Base-by-base conservation (phyloP, 805 yeast species). In the Suhomyces sp. region DNA sequence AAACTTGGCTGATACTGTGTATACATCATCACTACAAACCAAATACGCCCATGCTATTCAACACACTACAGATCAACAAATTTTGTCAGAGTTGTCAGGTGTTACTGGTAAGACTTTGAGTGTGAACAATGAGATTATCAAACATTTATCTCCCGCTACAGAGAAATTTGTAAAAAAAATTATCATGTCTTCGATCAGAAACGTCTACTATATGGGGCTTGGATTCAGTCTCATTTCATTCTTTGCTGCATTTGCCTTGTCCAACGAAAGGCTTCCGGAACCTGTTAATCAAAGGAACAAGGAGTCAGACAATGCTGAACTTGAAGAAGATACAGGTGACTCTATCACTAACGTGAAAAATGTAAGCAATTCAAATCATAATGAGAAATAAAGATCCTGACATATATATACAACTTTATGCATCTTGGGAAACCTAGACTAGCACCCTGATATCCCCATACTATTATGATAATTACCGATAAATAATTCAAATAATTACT, bases 261-360 rank as follows among this genome's bases (percentile, higher is more conserved):
- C 78, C 6, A 66, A 64, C 44, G 54, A 60, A 31, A 60, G 54
- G 36, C 46, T 73, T 17, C 79, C 79, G 1, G 53, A 50, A n/a
- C n/a, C n/a, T n/a, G n/a, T n/a, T n/a, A n/a, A n/a, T n/a, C n/a
- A n/a, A n/a, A n/a, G n/a, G n/a, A n/a, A n/a, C n/a, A n/a, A n/a
- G n/a, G n/a, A n/a, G n/a, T n/a, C n/a, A n/a, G n/a, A n/a, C n/a
- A n/a, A n/a, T n/a, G n/a, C n/a, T n/a, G n/a, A n/a, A n/a, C n/a
- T n/a, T n/a, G n/a, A n/a, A n/a, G n/a, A n/a, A n/a, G n/a, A n/a
- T n/a, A n/a, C n/a, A n/a, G n/a, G n/a, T n/a, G n/a, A n/a, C n/a
- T n/a, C n/a, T n/a, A n/a, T n/a, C n/a, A n/a, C n/a, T n/a, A n/a
- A n/a, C n/a, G n/a, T n/a, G n/a, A n/a, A n/a, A n/a, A n/a, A n/a